Percentiles rank a stretch among this genome's conserved stretches.
Evolutionary conservation across 768 basidiomycete species (phyloP).

Genomic region (Hypholoma fasciculare): DNA sequence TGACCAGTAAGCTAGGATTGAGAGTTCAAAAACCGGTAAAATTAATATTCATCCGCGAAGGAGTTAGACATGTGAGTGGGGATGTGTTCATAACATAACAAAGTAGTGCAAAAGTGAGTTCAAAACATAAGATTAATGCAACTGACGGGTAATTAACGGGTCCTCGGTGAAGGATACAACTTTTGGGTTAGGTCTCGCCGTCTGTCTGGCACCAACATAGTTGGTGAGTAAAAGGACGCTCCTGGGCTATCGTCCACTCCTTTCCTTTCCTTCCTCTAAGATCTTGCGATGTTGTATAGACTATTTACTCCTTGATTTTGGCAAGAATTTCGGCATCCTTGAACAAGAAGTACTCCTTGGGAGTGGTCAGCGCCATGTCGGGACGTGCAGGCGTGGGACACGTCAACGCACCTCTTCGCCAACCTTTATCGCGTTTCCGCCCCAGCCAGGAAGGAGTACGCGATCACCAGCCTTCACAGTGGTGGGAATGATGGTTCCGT

Average conservation of each 20-base stretch:
- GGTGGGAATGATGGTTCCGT: constrained; percentile 73
- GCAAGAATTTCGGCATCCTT: constrained; percentile 94
- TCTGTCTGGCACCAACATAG: not conserved
- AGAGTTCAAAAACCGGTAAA: not conserved
- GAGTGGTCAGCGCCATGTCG: not conserved
- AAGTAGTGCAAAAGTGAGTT: constrained; percentile 20
- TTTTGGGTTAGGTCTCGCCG: constrained; percentile 4
- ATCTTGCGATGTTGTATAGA: not conserved
- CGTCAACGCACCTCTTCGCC: constrained; percentile 82
- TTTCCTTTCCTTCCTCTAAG: not conserved
- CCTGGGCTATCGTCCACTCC: not conserved
- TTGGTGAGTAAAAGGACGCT: not conserved
- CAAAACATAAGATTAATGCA: constrained; percentile 20
- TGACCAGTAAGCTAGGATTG: too few species aligned
- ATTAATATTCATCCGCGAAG: not conserved
- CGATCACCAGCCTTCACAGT: constrained; percentile 87
- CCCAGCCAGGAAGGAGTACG: constrained; percentile 95
- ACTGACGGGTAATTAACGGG: constrained; percentile 13
- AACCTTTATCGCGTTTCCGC: constrained; percentile 93
- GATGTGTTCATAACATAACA: constrained; percentile 13
- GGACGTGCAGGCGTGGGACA: not conserved
- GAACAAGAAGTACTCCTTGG: constrained; percentile 92
- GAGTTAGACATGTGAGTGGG: constrained; percentile 7
- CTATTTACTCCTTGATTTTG: constrained; percentile 84
- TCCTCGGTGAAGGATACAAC: constrained; percentile 6